A percentile compares a stretch with the other conserved stretches of the same genome.
Evolutionary conservation across 164 flowering plant species (phyloP).

Genomic region (Platanus orientalis): DNA sequence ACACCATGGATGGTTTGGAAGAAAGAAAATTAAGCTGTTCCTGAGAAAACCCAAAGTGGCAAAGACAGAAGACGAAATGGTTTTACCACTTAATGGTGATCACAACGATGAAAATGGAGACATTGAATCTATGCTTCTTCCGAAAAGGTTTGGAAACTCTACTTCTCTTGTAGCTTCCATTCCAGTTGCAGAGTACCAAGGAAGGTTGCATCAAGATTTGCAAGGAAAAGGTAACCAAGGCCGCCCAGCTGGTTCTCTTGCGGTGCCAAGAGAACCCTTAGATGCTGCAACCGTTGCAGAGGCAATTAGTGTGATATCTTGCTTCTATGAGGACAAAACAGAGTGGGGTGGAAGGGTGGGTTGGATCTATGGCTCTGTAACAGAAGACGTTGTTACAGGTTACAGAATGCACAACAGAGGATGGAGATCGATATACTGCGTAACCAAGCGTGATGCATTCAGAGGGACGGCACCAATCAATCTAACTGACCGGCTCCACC

Average conservation of each 20-base stretch:
- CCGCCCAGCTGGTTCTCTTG: conserved; percentile 78
- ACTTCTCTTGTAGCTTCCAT: conserved; percentile 60
- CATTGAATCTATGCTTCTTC: conserved; percentile 50
- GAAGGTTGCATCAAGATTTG: conserved; percentile 68
- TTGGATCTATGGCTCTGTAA: conserved; percentile 96
- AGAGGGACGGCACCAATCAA: conserved; percentile 98
- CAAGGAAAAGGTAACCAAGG: conserved; percentile 50
- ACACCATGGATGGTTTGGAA: conserved; percentile 76
- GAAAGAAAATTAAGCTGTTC: conserved; percentile 41
- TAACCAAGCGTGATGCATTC: conserved; percentile 86
- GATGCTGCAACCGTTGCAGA: conserved; percentile 88
- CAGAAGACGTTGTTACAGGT: conserved; percentile 97
- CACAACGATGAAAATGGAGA: conserved; percentile 41
- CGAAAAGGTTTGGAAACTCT: conserved; percentile 80
- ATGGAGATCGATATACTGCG: conserved; percentile 92
- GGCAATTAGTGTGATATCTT: conserved; percentile 77
- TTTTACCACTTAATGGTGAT: conserved; percentile 36
- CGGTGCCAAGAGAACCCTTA: conserved; percentile 80
- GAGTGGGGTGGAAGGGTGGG: conserved; percentile 95
- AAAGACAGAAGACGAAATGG: conserved; percentile 48
- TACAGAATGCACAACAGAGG: conserved; percentile 95
- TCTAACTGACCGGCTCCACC: conserved; percentile 84
- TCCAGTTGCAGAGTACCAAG: conserved; percentile 85
- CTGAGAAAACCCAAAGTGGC: conserved; percentile 35
- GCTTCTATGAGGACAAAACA: conserved; percentile 85